These are phyloP conservation scores for Vanderwaltozyma yarrowii DNA, from an alignment of 805 yeast species.

Conservation along the genomic window DNA sequence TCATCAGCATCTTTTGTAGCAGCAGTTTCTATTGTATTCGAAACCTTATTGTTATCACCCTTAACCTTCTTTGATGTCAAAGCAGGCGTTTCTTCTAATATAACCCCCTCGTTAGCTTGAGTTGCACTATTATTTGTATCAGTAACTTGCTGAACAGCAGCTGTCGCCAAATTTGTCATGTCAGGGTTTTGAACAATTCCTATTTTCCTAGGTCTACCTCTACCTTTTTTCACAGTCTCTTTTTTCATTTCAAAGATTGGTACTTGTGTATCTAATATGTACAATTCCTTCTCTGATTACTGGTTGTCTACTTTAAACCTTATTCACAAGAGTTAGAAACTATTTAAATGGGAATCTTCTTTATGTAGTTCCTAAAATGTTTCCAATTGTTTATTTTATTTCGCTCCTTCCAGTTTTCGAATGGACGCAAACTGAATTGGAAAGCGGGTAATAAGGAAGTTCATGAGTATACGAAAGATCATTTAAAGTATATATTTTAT, in stretches of 20 bases:
- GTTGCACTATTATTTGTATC: no score
- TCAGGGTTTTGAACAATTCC: slow-evolving; percentile 1
- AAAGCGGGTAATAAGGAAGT: no score
- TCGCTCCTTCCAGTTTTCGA: slow-evolving; percentile 8
- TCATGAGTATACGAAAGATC: no score
- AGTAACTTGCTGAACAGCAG: slow-evolving; percentile 7
- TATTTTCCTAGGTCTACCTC: slow-evolving; percentile 15
- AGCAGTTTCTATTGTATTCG: background rate
- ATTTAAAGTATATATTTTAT: no score
- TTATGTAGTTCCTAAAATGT: background rate
- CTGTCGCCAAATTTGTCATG: slow-evolving; percentile 2
- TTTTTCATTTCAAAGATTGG: background rate
- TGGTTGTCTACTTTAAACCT: background rate
- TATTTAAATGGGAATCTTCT: no score
- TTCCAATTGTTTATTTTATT: background rate
- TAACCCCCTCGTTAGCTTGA: no score
- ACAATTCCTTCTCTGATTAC: background rate
- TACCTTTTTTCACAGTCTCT: slow-evolving; percentile 1
- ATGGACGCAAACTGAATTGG: no score
- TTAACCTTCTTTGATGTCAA: no score
- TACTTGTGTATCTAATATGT: no score
- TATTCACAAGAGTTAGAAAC: no score
- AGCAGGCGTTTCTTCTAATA: no score
- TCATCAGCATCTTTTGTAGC: slow-evolving; percentile 10
- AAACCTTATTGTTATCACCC: no score